Conservation (phyloP, 2,329 filamentous ascomycete species). For the Diaporthe eres region DNA sequence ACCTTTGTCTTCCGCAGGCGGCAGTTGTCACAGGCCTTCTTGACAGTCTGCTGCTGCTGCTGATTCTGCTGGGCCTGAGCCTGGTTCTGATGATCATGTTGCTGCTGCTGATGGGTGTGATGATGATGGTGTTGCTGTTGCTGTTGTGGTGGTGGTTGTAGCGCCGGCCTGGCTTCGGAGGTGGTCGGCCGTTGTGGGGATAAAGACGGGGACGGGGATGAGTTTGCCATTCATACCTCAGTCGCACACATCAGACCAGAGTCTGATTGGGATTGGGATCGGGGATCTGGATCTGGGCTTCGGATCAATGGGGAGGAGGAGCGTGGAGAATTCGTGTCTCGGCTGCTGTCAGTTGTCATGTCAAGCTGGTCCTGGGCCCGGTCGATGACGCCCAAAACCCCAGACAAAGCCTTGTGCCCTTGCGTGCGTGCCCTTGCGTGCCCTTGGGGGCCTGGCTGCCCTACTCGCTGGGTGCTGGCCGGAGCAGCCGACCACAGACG, state of each 20-base stretch:
- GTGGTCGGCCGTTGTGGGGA: conserved; percentile 30
- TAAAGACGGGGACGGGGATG: conserved; percentile 36
- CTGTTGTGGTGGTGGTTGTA: neutral
- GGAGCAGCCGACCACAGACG: neutral
- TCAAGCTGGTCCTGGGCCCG: conserved; percentile 28
- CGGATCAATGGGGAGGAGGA: conserved; percentile 27
- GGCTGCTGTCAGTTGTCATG: conserved; percentile 29
- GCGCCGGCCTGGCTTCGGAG: conserved; percentile 28
- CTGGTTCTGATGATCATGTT: neutral
- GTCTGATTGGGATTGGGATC: conserved; percentile 27
- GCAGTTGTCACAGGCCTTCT: conserved; percentile 38
- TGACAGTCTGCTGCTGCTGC: conserved; percentile 27
- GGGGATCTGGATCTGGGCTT: conserved; percentile 30
- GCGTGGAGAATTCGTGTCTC: conserved; percentile 31
- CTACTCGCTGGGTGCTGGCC: neutral
- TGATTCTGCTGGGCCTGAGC: neutral
- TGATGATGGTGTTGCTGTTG: neutral
- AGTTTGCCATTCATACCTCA: conserved; percentile 37
- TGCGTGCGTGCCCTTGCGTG: neutral
- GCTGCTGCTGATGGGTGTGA: neutral
- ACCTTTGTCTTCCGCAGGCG: conserved; percentile 35
- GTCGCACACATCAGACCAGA: conserved; percentile 25
- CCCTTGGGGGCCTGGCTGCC: neutral
- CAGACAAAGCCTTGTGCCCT: neutral
- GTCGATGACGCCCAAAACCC: conserved; percentile 14